Evolutionary conservation across 257 asterid genomes (phyloP).

Genomic region (Solanum pennellii): DNA sequence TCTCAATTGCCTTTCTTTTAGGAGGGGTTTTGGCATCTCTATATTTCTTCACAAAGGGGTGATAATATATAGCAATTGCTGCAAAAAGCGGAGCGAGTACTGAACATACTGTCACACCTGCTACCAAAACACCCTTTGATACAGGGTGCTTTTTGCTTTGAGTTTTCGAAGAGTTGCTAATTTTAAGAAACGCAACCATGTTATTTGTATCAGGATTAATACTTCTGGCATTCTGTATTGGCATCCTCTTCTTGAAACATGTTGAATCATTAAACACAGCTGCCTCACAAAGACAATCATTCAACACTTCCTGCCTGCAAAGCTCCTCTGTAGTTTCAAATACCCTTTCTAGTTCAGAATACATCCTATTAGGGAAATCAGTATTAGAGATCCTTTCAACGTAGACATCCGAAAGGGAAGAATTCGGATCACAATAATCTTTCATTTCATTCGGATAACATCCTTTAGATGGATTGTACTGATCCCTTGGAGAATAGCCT

Average conservation of each 20-base stretch:
- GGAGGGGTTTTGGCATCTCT: background rate
- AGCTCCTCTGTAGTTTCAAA: background rate
- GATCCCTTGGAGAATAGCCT: background rate
- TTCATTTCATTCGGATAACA: background rate
- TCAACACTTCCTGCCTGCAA: background rate
- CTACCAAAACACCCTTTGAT: background rate
- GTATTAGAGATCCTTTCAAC: background rate
- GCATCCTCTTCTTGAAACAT: conserved; percentile 5
- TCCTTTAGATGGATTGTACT: background rate
- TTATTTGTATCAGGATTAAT: background rate
- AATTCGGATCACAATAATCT: background rate
- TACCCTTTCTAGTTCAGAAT: background rate
- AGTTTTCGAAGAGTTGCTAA: background rate
- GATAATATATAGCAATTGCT: background rate
- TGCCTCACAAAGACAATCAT: conserved; percentile 7
- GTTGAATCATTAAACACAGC: background rate
- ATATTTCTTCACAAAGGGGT: background rate
- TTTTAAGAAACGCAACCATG: conserved; percentile 1
- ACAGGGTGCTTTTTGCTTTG: background rate
- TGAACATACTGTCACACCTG: background rate
- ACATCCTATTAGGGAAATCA: background rate
- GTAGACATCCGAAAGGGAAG: background rate
- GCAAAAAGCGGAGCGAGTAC: background rate
- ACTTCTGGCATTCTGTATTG: background rate
- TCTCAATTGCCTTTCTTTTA: background rate